These are phyloP conservation scores for Aspergillus avenaceus DNA, from an alignment of 495 filamentous ascomycete species.

Conservation along the genomic window DNA sequence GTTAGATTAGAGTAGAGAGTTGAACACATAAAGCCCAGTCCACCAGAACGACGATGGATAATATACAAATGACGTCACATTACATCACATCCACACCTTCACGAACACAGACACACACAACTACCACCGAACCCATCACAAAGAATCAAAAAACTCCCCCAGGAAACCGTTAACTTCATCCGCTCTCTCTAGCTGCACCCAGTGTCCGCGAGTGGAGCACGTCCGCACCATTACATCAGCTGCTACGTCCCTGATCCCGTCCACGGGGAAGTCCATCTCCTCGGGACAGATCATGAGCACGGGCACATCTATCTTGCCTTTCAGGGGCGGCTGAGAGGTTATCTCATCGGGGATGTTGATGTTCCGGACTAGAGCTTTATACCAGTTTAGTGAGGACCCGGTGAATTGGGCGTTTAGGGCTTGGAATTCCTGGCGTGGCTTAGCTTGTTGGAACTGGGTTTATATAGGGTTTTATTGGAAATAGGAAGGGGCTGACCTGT, in stretches of 20 bases:
- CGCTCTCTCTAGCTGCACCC: conserved; percentile 31
- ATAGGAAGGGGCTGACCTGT: no score
- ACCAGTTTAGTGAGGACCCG: conserved; percentile 25
- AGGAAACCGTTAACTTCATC: conserved; percentile 35
- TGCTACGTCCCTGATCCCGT: conserved; percentile 14
- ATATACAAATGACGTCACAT: no score
- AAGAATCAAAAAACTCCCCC: conserved; percentile 36
- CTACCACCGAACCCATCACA: no score
- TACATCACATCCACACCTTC: no score
- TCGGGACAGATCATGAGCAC: conserved; percentile 14
- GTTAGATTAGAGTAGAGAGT: no score
- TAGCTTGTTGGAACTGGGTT: no score
- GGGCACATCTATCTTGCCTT: conserved; percentile 11
- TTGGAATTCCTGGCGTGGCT: conserved; percentile 17
- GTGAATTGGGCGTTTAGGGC: no score
- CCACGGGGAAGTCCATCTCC: conserved; percentile 6
- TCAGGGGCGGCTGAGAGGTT: conserved; percentile 4
- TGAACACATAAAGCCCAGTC: no score
- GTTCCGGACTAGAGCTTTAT: conserved; percentile 23
- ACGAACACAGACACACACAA: no score
- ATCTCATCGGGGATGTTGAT: conserved; percentile 26
- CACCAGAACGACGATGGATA: no score
- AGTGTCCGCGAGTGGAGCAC: conserved; percentile 22
- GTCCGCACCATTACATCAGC: conserved; percentile 17
- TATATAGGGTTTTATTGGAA: no score